Evolutionary conservation across 768 basidiomycete genomes (phyloP).

Genomic region (Tricholoma flavovirens): DNA sequence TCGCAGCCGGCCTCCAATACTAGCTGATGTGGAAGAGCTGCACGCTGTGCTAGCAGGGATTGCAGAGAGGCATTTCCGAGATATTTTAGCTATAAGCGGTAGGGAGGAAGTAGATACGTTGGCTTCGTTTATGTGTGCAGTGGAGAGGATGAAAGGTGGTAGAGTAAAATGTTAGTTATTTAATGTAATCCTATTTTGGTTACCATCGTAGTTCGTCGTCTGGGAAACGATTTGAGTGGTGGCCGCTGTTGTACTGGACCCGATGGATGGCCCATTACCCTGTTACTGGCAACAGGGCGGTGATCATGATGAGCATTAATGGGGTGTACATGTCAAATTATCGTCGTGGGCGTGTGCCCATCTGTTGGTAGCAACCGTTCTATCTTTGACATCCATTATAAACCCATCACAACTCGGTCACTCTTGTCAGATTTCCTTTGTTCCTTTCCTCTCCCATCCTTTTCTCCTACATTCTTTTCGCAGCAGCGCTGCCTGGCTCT

Average conservation of each 20-base stretch:
- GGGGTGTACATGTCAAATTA: no score
- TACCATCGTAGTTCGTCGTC: no score
- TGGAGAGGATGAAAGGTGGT: conserved; percentile 52
- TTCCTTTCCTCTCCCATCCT: conserved; percentile 17
- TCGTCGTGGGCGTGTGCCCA: background rate
- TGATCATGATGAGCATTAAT: no score
- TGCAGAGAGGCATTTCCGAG: conserved; percentile 69
- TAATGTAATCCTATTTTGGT: background rate
- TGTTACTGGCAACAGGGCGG: no score
- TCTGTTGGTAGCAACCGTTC: background rate
- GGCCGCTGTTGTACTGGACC: no score
- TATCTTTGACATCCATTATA: conserved; percentile 13
- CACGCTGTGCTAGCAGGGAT: conserved; percentile 62
- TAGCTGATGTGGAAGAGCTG: conserved; percentile 66
- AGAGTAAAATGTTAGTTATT: conserved; percentile 15
- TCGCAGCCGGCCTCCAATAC: conserved; percentile 51
- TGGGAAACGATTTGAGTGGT: no score
- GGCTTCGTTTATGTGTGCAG: conserved; percentile 72
- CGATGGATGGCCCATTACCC: no score
- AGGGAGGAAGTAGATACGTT: conserved; percentile 79
- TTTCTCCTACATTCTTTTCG: conserved; percentile 24
- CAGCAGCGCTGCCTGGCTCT: conserved; percentile 52
- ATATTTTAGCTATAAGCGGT: conserved; percentile 41
- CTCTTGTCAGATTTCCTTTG: conserved; percentile 11
- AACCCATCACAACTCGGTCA: background rate